Percentiles rank a stretch among this genome's conserved stretches.
These are phyloP conservation scores for Saccharomyces mikatae DNA, from an alignment of 805 yeast species.

Conservation along the genomic window DNA sequence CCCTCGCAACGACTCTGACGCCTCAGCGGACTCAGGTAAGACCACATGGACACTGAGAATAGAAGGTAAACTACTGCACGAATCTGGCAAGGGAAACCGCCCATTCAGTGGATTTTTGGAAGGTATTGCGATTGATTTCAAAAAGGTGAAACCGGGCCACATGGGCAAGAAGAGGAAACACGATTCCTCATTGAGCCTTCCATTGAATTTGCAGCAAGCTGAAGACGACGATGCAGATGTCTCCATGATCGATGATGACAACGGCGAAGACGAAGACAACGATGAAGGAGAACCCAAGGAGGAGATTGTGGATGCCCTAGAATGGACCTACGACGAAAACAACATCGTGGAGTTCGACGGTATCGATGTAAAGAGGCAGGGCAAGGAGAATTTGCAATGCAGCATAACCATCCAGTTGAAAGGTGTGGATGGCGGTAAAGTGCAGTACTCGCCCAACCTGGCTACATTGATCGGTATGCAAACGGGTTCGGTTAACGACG, in stretches of 20 bases:
- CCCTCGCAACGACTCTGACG: conserved; percentile 42
- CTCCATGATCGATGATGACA: neutral
- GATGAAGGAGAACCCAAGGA: neutral
- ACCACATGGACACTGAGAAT: conserved; percentile 78
- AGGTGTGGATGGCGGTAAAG: conserved; percentile 59
- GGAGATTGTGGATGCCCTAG: conserved; percentile 39
- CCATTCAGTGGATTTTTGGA: conserved; percentile 75
- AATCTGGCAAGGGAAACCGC: conserved; percentile 42
- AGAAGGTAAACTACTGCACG: conserved; percentile 72
- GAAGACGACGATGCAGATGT: conserved; percentile 21
- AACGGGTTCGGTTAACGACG: conserved; percentile 81
- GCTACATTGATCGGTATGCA: conserved; percentile 63
- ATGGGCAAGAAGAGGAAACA: conserved; percentile 3
- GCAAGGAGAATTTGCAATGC: conserved; percentile 54
- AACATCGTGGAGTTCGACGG: conserved; percentile 69
- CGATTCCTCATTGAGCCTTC: conserved; percentile 4
- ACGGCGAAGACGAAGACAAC: neutral
- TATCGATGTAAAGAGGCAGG: conserved; percentile 75
- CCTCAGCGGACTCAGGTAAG: conserved; percentile 8
- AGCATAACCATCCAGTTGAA: conserved; percentile 76
- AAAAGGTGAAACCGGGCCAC: conserved; percentile 6
- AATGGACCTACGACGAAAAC: conserved; percentile 76
- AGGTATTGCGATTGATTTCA: conserved; percentile 75
- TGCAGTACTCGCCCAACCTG: conserved; percentile 52
- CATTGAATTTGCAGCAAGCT: conserved; percentile 6